phyloP scores from a whole-genome alignment of 208 protist species.

The Trichomonas vaginalis region DNA sequence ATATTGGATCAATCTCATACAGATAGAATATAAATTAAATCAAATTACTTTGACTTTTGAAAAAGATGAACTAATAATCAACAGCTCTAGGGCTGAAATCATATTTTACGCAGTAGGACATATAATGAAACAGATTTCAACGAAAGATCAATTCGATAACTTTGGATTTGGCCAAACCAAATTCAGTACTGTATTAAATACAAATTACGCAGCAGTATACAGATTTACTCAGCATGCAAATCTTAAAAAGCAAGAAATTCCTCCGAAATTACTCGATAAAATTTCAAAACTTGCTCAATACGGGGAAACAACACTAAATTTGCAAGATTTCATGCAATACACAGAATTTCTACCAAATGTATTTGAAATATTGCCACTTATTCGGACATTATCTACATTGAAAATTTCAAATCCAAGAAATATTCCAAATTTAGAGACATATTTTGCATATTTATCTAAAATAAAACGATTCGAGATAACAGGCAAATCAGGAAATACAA shows the following conservation, averaged over 20 bases:
- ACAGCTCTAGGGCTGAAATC: not conserved
- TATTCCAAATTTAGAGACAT: not conserved
- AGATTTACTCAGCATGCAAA: not conserved
- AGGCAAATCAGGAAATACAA: not conserved
- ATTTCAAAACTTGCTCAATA: not conserved
- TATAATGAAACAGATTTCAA: not conserved
- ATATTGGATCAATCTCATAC: not conserved
- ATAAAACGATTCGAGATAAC: not conserved
- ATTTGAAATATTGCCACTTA: not conserved
- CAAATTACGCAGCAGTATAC: not conserved
- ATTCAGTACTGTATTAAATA: not conserved
- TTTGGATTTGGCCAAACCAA: too few relatives aligned
- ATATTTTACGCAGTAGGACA: not conserved
- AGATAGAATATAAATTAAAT: not conserved
- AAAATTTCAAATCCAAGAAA: not conserved
- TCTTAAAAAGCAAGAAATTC: not conserved
- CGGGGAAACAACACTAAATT: not conserved
- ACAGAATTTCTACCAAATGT: not conserved
- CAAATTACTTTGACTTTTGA: not conserved
- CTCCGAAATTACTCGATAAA: not conserved
- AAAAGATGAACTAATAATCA: not conserved
- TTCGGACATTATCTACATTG: not conserved
- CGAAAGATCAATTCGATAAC: not conserved
- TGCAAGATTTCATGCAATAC: not conserved
- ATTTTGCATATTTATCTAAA: not conserved